Percentiles rank a stretch among this genome's conserved stretches.
These are phyloP conservation scores for Tetrahymena malaccensis DNA, from an alignment of 73 alveolate species.

Conservation along the genomic window DNA sequence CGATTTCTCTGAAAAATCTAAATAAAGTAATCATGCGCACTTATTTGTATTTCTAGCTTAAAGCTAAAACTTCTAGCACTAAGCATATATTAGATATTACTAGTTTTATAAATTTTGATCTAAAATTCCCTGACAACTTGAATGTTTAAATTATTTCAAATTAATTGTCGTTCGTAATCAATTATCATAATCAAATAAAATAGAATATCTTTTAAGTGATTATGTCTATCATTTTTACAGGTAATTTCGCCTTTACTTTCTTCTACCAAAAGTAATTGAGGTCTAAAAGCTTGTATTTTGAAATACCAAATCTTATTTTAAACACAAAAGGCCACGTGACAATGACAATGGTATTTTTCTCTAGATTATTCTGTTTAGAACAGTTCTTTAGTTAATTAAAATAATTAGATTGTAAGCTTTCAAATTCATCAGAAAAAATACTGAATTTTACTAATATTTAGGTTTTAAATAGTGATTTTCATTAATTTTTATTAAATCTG, in stretches of 20 bases:
- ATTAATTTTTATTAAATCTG: neutral
- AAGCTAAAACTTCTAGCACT: neutral
- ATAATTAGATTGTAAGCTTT: neutral
- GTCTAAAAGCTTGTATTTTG: neutral
- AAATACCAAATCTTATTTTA: neutral
- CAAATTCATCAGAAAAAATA: neutral
- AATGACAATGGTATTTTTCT: too few relatives aligned
- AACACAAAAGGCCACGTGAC: too few relatives aligned
- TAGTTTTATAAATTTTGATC: too few relatives aligned
- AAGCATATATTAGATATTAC: neutral
- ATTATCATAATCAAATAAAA: too few relatives aligned
- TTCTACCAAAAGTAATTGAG: neutral
- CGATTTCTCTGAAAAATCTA: neutral
- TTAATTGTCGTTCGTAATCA: neutral
- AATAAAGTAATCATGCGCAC: neutral
- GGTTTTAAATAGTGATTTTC: neutral
- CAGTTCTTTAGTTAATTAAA: neutral
- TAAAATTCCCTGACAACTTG: neutral
- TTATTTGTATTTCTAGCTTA: neutral
- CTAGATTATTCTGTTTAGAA: neutral
- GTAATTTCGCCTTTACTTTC: neutral
- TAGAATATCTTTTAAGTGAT: neutral
- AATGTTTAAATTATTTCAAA: too few relatives aligned
- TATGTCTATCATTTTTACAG: neutral
- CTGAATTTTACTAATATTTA: neutral